These are phyloP conservation scores for Aureobasidium subglaciale DNA, from an alignment of 2,329 filamentous ascomycete genomes.

Conservation along the genomic window DNA sequence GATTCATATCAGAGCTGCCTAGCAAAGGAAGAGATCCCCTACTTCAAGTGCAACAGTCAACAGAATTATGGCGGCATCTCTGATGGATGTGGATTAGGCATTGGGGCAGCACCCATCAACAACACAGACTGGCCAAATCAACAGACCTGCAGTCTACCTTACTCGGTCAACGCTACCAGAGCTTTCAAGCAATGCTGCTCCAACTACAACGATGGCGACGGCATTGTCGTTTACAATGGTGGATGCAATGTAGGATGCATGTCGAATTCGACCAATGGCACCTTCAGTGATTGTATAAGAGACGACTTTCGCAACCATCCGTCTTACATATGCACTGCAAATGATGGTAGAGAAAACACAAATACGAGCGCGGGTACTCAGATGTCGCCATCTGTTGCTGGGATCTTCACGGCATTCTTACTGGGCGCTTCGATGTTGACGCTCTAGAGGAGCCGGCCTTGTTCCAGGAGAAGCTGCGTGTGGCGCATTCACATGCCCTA, in stretches of 20 bases:
- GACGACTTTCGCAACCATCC: not conserved
- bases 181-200: not conserved
- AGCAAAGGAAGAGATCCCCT: not conserved
- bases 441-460: not conserved
- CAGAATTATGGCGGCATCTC: not conserved
- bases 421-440: not conserved
- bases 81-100: not conserved
- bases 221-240: not conserved
- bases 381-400: not conserved
- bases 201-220: not conserved
- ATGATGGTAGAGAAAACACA: not conserved
- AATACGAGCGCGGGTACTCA: not conserved
- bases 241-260: not conserved
- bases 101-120: not conserved
- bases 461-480: too few relatives aligned
- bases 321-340: not conserved
- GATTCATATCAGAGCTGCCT: not conserved
- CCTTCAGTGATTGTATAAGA: not conserved
- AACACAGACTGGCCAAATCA: not conserved
- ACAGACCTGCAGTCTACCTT: not conserved
- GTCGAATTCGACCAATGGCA: not conserved
- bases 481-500: too few relatives aligned
- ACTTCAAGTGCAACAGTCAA: not conserved
- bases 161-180: not conserved
- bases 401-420: not conserved